Percentiles rank a stretch among this genome's conserved stretches.
These are phyloP conservation scores for Fusarium praegraminearum DNA, from an alignment of 2,329 filamentous ascomycete genomes.

Conservation along the genomic window DNA sequence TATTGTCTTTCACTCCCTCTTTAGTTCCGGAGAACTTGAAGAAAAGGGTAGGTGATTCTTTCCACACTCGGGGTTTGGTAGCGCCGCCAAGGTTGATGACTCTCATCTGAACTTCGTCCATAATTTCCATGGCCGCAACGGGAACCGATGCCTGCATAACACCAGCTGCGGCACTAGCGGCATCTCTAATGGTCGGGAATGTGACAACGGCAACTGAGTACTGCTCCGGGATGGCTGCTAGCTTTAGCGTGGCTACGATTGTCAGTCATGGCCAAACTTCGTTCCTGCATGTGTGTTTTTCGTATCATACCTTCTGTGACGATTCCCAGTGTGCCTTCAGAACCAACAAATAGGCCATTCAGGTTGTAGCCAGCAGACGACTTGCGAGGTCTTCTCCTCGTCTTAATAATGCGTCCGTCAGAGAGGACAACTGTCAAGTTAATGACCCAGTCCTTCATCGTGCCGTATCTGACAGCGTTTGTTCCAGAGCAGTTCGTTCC, in stretches of 20 bases:
- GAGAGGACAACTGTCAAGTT: slow-evolving; percentile 85
- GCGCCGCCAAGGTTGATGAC: slow-evolving; percentile 81
- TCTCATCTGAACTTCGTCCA: slow-evolving; percentile 90
- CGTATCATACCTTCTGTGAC: slow-evolving; percentile 74
- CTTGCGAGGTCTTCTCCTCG: slow-evolving; percentile 80
- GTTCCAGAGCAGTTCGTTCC: slow-evolving; percentile 83
- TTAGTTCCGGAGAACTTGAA: slow-evolving; percentile 89
- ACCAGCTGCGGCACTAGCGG: slow-evolving; percentile 77
- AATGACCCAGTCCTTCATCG: slow-evolving; percentile 90
- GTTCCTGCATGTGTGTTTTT: neutral
- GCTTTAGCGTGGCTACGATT: slow-evolving; percentile 75
- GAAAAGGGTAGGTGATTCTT: slow-evolving; percentile 81
- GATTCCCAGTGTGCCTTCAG: slow-evolving; percentile 83
- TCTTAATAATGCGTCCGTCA: slow-evolving; percentile 84
- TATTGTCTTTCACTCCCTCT: slow-evolving; percentile 81
- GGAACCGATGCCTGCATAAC: slow-evolving; percentile 82
- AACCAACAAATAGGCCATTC: slow-evolving; percentile 82
- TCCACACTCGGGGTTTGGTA: slow-evolving; percentile 76
- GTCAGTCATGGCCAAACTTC: slow-evolving; percentile 14
- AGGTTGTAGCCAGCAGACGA: slow-evolving; percentile 87
- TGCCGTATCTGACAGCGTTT: slow-evolving; percentile 83
- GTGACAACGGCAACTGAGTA: slow-evolving; percentile 83
- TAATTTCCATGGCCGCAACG: slow-evolving; percentile 83
- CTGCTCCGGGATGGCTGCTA: slow-evolving; percentile 80
- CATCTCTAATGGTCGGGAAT: slow-evolving; percentile 81